Percentiles rank a stretch among this genome's conserved stretches.
Conservation (phyloP, 202 grass and related monocot species). For the Musa balbisiana region DNA sequence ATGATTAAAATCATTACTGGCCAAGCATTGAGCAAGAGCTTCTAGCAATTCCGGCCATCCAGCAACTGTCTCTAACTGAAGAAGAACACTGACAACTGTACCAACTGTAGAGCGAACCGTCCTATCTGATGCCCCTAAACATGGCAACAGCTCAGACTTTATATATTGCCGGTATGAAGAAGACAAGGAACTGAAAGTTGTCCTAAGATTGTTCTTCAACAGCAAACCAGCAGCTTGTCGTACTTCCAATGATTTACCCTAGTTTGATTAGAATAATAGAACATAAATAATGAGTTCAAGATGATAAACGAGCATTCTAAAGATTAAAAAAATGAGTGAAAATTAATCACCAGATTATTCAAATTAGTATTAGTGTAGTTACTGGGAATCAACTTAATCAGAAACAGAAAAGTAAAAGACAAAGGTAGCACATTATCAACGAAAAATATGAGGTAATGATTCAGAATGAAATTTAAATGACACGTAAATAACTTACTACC, state of each 20-base stretch:
- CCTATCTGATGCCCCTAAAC: constrained; percentile 69
- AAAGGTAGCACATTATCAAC: no score
- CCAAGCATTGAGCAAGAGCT: constrained; percentile 75
- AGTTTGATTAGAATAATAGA: constrained; percentile 16
- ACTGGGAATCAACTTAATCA: no score
- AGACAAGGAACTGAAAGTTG: constrained; percentile 58
- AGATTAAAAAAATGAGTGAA: no score
- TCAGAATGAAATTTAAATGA: no score
- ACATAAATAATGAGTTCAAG: no score
- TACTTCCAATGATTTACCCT: constrained; percentile 77
- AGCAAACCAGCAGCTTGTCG: constrained; percentile 90
- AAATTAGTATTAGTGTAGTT: no score
- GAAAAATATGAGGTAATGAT: no score
- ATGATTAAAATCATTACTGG: constrained; percentile 79
- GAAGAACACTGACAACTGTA: constrained; percentile 80
- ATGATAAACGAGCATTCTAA: no score
- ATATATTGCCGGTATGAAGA: constrained; percentile 59
- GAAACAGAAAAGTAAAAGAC: no score
- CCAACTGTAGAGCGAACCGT: constrained; percentile 88
- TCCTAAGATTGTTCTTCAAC: constrained; percentile 69
- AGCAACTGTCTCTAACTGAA: constrained; percentile 65
- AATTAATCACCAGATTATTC: no score
- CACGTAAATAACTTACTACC: no score
- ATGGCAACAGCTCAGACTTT: constrained; percentile 72
- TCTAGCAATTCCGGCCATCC: constrained; percentile 90